Evolutionary conservation across 2,329 filamentous ascomycete species (phyloP).

Genomic region (Aspergillus sp.): DNA sequence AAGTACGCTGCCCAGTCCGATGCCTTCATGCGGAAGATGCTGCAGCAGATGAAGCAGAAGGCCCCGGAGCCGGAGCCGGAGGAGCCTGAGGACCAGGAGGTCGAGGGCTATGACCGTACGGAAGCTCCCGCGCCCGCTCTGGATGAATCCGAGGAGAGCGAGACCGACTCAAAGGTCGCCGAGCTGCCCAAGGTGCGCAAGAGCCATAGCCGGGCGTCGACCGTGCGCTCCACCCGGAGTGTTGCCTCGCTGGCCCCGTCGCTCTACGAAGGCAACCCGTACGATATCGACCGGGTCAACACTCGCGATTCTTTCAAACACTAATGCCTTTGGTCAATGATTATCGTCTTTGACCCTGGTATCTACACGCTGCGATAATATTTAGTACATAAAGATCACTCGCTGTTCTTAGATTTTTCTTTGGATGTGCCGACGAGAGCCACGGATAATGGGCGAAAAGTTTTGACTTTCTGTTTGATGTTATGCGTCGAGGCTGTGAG

Average conservation of each 20-base stretch:
- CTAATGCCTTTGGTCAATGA: constrained; percentile 11
- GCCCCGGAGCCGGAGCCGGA: constrained; percentile 3
- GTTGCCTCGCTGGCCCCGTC: constrained; percentile 18
- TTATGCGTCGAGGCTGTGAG: neutral
- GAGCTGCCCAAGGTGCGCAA: constrained; percentile 12
- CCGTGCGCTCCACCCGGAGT: constrained; percentile 7
- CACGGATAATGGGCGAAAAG: neutral
- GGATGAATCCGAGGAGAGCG: neutral
- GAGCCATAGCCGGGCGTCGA: neutral
- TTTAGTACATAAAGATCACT: neutral
- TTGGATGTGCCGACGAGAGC: neutral
- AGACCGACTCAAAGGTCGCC: constrained; percentile 11
- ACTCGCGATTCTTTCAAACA: constrained; percentile 18
- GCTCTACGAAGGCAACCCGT: constrained; percentile 22
- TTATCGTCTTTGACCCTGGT: neutral
- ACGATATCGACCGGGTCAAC: constrained; percentile 24
- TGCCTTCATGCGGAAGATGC: constrained; percentile 25
- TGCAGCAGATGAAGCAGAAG: constrained; percentile 16
- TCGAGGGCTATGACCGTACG: neutral
- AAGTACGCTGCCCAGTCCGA: constrained; percentile 36
- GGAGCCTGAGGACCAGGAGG: constrained; percentile 2
- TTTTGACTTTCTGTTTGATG: no score
- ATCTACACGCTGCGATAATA: neutral
- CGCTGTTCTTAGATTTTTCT: neutral
- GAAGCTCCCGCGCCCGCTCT: neutral